Evolutionary conservation across 192 early-diverging fungal genomes (phyloP).

Genomic region (Linnemannia zychae): DNA sequence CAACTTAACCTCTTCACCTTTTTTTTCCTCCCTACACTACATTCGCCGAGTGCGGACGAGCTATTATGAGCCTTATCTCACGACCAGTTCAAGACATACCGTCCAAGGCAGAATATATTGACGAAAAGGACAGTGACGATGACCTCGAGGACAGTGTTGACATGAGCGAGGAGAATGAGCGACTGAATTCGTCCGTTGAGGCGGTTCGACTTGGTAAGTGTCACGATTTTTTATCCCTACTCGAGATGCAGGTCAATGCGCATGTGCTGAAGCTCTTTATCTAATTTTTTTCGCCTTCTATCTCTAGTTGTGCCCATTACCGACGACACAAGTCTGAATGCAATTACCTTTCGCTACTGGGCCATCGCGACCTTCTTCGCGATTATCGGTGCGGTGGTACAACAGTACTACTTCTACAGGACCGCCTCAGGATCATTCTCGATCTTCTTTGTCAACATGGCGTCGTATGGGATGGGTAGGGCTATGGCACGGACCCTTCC

Average conservation of each 20-base stretch:
- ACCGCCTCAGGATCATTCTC: constrained; percentile 28
- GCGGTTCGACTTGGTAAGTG: constrained; percentile 47
- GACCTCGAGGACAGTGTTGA: not conserved
- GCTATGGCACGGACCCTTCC: constrained; percentile 25
- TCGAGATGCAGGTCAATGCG: not conserved
- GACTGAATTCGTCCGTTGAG: constrained; percentile 44
- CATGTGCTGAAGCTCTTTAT: not conserved
- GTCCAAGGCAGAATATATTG: constrained; percentile 6
- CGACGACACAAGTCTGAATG: constrained; percentile 56
- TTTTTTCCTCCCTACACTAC: not conserved
- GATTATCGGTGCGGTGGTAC: constrained; percentile 33
- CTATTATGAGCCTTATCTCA: not conserved
- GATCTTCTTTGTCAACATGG: constrained; percentile 45
- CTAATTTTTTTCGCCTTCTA: not conserved
- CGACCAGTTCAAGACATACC: not conserved
- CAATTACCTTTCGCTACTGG: constrained; percentile 61
- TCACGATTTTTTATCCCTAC: not conserved
- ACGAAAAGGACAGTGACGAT: constrained; percentile 10
- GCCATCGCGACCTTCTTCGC: constrained; percentile 54
- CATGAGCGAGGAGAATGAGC: constrained; percentile 11
- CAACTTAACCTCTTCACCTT: not conserved
- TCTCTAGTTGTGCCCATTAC: constrained; percentile 31
- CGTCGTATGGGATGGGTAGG: constrained; percentile 26
- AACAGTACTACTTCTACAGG: constrained; percentile 47
- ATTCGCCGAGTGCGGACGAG: not conserved